phyloP scores from a whole-genome alignment of 306 rosid genomes.

The Mimosa pudica region DNA sequence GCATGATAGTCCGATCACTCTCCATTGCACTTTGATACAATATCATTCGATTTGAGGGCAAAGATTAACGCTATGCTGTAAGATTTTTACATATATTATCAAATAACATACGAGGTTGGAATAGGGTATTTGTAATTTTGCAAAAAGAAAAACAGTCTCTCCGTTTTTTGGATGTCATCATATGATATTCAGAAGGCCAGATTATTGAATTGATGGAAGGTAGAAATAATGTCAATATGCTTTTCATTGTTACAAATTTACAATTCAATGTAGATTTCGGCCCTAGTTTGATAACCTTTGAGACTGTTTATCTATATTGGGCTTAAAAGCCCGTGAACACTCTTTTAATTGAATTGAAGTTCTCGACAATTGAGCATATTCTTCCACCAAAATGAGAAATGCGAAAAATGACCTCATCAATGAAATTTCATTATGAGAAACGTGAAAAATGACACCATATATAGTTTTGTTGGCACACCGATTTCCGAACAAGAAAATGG shows the following conservation, averaged over 20 bases:
- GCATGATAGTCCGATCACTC: no score
- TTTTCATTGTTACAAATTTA: no score
- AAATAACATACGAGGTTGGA: not conserved
- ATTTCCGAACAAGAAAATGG: not conserved
- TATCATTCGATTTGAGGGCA: no score
- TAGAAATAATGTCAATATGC: no score
- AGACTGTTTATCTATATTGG: not conserved
- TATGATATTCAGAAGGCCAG: not conserved
- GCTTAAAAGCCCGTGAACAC: not conserved
- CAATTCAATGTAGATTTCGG: no score
- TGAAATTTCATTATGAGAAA: no score
- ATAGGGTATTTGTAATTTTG: not conserved
- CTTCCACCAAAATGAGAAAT: no score
- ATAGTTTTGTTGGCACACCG: not conserved
- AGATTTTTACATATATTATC: not conserved
- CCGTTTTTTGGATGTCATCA: not conserved
- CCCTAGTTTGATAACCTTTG: not conserved
- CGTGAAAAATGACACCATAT: not conserved
- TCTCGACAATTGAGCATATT: no score
- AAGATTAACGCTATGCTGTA: no score
- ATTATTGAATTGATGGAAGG: not conserved
- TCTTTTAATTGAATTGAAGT: not conserved
- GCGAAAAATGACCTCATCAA: not conserved
- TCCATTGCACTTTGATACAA: no score
- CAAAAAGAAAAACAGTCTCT: no score